phyloP scores from a whole-genome alignment of 73 alveolate species.

The Effrenium voratum region DNA sequence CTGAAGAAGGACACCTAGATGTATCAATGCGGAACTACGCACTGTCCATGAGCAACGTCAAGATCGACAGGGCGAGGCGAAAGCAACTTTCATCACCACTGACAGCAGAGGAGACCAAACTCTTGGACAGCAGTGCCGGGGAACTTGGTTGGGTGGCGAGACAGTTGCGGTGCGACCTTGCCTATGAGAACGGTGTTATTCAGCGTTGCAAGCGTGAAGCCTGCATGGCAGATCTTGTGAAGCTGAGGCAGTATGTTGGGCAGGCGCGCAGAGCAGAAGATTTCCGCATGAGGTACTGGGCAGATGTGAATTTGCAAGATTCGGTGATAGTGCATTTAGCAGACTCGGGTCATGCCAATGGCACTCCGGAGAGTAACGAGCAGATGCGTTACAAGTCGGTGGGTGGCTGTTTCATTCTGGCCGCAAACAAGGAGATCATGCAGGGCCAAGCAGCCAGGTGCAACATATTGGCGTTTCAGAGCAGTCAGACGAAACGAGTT shows the following conservation, averaged over 20 bases:
- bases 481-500: not conserved
- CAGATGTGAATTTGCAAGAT: not conserved
- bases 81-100: not conserved
- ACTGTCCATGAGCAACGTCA: no score
- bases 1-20: no score
- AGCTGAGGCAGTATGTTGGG: not conserved
- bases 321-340: not conserved
- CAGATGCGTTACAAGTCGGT: not conserved
- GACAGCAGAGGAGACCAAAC: not conserved
- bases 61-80: not conserved
- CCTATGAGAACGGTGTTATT: not conserved
- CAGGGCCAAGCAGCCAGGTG: not conserved
- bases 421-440: not conserved
- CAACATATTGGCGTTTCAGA: not conserved
- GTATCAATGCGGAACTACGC: no score
- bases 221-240: not conserved
- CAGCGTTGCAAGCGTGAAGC: not conserved
- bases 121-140: not conserved
- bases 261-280: not conserved
- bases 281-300: no score
- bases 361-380: not conserved
- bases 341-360: slow-evolving; percentile 1
- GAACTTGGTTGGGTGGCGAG: not conserved
- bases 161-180: slow-evolving; percentile 3
- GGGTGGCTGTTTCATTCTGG: not conserved